These are phyloP conservation scores for Ophiostoma ips DNA, from an alignment of 2,329 filamentous ascomycete species.

Conservation along the genomic window DNA sequence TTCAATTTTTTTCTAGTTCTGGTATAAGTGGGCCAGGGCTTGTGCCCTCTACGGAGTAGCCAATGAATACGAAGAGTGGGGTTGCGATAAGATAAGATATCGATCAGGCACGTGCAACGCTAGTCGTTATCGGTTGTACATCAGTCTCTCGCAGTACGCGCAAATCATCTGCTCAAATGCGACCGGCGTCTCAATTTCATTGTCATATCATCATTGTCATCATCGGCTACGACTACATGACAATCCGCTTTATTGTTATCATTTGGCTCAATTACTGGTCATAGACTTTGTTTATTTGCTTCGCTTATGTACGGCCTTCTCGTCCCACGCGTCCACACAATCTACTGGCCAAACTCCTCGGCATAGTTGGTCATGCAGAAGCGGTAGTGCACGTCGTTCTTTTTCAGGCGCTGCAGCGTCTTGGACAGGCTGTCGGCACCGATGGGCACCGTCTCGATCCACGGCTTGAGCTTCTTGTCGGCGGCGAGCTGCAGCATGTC, in stretches of 20 bases:
- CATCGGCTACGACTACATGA: too few relatives aligned
- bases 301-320: not conserved
- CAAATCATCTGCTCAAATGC: too few relatives aligned
- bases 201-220: too few relatives aligned
- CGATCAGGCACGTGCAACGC: too few relatives aligned
- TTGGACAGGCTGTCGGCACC: slow-evolving; percentile 55
- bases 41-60: not conserved
- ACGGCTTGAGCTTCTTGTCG: slow-evolving; percentile 54
- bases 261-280: too few relatives aligned
- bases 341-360: slow-evolving; percentile 45
- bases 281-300: too few relatives aligned
- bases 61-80: too few relatives aligned
- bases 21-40: not conserved
- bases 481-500: slow-evolving; percentile 59
- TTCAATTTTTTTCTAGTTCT: not conserved
- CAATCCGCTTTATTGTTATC: too few relatives aligned
- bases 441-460: slow-evolving; percentile 63
- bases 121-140: too few relatives aligned
- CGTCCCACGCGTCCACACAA: not conserved
- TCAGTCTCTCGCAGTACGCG: too few relatives aligned
- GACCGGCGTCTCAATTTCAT: too few relatives aligned
- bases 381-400: slow-evolving; percentile 59
- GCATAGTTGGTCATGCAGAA: slow-evolving; percentile 62
- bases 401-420: slow-evolving; percentile 54
- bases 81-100: too few relatives aligned